phyloP scores from a whole-genome alignment of 2,329 filamentous ascomycete species.

The Chaetoscypha palmicola region DNA sequence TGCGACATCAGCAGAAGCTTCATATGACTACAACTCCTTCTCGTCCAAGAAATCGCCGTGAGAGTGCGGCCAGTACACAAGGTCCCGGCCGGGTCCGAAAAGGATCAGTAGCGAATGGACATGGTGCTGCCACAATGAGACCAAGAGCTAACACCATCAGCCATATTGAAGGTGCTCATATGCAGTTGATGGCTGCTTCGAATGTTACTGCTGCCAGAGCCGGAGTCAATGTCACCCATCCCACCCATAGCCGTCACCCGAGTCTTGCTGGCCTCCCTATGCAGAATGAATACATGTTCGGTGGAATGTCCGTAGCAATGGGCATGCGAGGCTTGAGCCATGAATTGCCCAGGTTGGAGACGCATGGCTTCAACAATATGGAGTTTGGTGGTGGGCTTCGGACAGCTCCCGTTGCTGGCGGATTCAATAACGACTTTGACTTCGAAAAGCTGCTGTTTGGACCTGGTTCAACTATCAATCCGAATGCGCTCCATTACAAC shows the following conservation, averaged over 20 bases:
- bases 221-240: slow-evolving; percentile 44
- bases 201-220: slow-evolving; percentile 43
- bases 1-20: slow-evolving; percentile 96
- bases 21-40: slow-evolving; percentile 88
- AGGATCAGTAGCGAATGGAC: slow-evolving; percentile 69
- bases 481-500: slow-evolving; percentile 73
- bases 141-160: slow-evolving; percentile 95
- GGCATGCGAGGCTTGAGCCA: slow-evolving; percentile 60
- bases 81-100: slow-evolving; percentile 75
- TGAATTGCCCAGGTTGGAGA: slow-evolving; percentile 77
- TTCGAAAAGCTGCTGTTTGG: slow-evolving; percentile 66
- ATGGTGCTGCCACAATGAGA: slow-evolving; percentile 57
- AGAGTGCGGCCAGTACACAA: slow-evolving; percentile 67
- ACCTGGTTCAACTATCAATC: slow-evolving; percentile 57
- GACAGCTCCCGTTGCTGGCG: slow-evolving; percentile 67
- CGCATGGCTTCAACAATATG: slow-evolving; percentile 57
- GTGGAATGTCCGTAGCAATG: slow-evolving; percentile 63
- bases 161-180: slow-evolving; percentile 71
- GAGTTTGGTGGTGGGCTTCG: slow-evolving; percentile 64
- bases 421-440: slow-evolving; percentile 59
- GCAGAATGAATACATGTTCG: slow-evolving; percentile 57
- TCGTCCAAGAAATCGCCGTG: slow-evolving; percentile 78
- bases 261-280: slow-evolving; percentile 64
- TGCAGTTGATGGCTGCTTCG: slow-evolving; percentile 63
- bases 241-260: slow-evolving; percentile 61